A percentile compares a stretch with the other conserved stretches of the same genome.
phyloP scores from a whole-genome alignment of 78 protist species.

The Dictyostelium brefeldianum region DNA sequence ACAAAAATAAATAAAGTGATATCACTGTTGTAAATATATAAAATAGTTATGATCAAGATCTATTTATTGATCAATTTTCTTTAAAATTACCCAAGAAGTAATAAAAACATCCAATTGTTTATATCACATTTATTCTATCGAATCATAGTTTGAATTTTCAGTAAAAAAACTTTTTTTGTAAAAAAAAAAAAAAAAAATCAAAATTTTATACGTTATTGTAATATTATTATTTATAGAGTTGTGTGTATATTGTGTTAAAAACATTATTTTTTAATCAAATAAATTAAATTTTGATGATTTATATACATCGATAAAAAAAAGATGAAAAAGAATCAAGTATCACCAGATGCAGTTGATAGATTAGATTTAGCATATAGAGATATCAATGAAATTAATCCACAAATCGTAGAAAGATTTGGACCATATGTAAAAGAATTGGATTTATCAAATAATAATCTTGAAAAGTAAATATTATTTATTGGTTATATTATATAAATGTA shows the following conservation, averaged over 20 bases:
- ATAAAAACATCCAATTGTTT: too few relatives aligned
- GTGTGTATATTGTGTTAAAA: too few relatives aligned
- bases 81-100: too few relatives aligned
- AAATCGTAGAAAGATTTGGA: slow-evolving; percentile 52
- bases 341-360: slow-evolving; percentile 18
- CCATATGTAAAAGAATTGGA: slow-evolving; percentile 36
- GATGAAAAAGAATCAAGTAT: neutral
- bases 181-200: neutral
- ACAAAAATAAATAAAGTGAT: too few relatives aligned
- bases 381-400: slow-evolving; percentile 56
- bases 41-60: neutral
- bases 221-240: too few relatives aligned
- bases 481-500: neutral
- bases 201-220: neutral
- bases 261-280: too few relatives aligned
- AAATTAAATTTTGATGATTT: too few relatives aligned
- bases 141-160: neutral
- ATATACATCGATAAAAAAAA: neutral
- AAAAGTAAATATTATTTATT: slow-evolving; percentile 23
- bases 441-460: slow-evolving; percentile 53
- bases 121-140: neutral
- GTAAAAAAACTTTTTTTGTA: neutral
- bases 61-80: too few relatives aligned
- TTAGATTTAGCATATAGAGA: slow-evolving; percentile 66
- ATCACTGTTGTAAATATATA: neutral